Evolutionary conservation across 2,329 filamentous ascomycete species (phyloP).

Genomic region (Colletotrichum paranaense): DNA sequence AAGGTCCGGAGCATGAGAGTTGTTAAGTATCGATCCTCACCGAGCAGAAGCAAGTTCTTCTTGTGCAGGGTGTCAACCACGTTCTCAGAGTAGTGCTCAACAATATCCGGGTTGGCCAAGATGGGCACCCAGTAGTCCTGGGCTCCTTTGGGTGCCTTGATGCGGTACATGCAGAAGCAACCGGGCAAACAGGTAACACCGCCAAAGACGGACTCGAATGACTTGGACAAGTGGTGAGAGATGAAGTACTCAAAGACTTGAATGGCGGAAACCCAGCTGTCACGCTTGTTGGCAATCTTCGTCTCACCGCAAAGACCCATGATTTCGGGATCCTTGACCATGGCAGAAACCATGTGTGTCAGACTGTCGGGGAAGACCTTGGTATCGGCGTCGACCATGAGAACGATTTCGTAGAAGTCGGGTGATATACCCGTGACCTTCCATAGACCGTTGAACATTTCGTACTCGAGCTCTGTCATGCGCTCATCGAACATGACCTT

Average conservation of each 20-base stretch:
- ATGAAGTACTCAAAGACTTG: conserved; percentile 99
- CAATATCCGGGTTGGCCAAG: conserved; percentile 96
- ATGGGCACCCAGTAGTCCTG: conserved; percentile 99
- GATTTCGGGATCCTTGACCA: conserved; percentile 99
- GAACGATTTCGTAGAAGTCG: conserved; percentile 96
- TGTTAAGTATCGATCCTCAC: conserved; percentile 94
- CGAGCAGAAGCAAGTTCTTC: conserved; percentile 92
- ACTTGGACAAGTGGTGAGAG: conserved; percentile 95
- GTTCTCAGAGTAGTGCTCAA: conserved; percentile 99
- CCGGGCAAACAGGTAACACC: conserved; percentile 98
- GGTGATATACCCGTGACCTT: conserved; percentile 98
- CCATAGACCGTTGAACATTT: conserved; percentile 99
- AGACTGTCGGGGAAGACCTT: conserved; percentile 99
- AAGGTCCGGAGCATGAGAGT: conserved; percentile 99
- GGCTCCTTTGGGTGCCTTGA: conserved; percentile 97
- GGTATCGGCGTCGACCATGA: conserved; percentile 99
- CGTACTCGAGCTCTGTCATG: conserved; percentile 99
- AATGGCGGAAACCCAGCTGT: conserved; percentile 96
- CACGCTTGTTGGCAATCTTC: conserved; percentile 98
- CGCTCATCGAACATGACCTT: conserved; percentile 99
- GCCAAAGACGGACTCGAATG: conserved; percentile 98
- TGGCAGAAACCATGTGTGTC: conserved; percentile 98
- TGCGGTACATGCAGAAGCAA: conserved; percentile 99
- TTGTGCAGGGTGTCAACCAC: conserved; percentile 98
- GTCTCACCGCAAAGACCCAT: conserved; percentile 99